phyloP scores from a whole-genome alignment of 768 basidiomycete genomes.

The Cystofilobasidium capitatum region DNA sequence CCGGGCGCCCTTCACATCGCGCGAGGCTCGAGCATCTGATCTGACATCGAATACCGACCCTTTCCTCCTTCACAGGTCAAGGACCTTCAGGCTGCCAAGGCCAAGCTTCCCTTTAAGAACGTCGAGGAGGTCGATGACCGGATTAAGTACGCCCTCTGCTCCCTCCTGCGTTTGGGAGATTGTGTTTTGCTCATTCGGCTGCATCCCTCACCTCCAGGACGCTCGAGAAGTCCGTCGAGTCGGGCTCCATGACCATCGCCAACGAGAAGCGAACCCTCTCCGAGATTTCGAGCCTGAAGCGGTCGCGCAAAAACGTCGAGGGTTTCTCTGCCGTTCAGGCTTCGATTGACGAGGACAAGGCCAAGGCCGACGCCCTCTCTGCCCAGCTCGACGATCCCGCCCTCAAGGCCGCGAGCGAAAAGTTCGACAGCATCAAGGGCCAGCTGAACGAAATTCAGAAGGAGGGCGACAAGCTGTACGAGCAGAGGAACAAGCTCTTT shows the following conservation, averaged over 20 bases:
- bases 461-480: slow-evolving; percentile 73
- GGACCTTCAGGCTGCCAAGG: slow-evolving; percentile 69
- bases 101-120: slow-evolving; percentile 68
- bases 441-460: slow-evolving; percentile 81
- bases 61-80: slow-evolving; percentile 53
- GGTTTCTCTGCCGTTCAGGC: slow-evolving; percentile 68
- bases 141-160: slow-evolving; percentile 76
- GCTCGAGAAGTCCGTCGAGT: slow-evolving; percentile 83
- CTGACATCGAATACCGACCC: too few relatives aligned
- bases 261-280: slow-evolving; percentile 92
- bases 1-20: slow-evolving; percentile 18
- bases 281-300: slow-evolving; percentile 68
- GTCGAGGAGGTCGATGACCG: slow-evolving; percentile 77
- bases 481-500: slow-evolving; percentile 63
- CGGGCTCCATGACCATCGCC: slow-evolving; percentile 78
- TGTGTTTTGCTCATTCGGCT: too few relatives aligned
- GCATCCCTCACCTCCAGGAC: slow-evolving; percentile 48
- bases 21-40: too few relatives aligned
- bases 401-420: slow-evolving; percentile 64
- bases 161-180: too few relatives aligned
- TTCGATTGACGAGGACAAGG: slow-evolving; percentile 67
- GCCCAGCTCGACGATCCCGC: slow-evolving; percentile 86
- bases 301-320: slow-evolving; percentile 66
- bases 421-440: slow-evolving; percentile 67
- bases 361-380: slow-evolving; percentile 62